Evolutionary conservation across 768 basidiomycete genomes (phyloP).

Genomic region (Mycena epipterygia): DNA sequence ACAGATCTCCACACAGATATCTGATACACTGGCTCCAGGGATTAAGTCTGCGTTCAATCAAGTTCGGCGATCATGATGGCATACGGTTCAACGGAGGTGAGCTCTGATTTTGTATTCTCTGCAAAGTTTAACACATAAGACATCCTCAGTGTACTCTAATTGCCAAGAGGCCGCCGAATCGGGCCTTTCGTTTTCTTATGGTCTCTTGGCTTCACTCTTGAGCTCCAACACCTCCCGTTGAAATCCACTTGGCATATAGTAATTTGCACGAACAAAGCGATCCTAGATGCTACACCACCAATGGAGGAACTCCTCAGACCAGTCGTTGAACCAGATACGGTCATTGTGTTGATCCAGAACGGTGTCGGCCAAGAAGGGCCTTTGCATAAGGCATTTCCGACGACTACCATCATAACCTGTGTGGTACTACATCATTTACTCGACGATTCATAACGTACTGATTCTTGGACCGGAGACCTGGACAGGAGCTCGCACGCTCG

Average conservation of each 20-base stretch:
- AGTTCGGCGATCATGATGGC: conserved; percentile 25
- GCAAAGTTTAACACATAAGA: background rate
- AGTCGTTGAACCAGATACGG: conserved; percentile 9
- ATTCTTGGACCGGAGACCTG: background rate
- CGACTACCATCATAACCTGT: conserved; percentile 18
- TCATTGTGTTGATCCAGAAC: conserved; percentile 28
- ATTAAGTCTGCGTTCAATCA: conserved; percentile 16
- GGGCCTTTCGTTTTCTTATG: conserved; percentile 23
- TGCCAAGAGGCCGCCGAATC: conserved; percentile 28
- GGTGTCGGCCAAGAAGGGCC: conserved; percentile 23
- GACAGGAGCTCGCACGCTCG: conserved; percentile 14
- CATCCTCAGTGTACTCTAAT: conserved; percentile 10
- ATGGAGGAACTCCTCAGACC: conserved; percentile 21
- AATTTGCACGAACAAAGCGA: conserved; percentile 25
- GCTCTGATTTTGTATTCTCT: background rate
- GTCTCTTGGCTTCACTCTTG: background rate
- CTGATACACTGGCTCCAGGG: background rate
- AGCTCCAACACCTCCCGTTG: background rate
- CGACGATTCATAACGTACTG: background rate
- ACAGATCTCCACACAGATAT: background rate
- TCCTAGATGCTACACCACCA: no score
- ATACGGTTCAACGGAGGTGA: conserved; percentile 23
- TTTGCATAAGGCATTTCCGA: conserved; percentile 19
- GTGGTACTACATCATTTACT: background rate
- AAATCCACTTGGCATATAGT: background rate